These are phyloP conservation scores for Phialophora chinensis DNA, from an alignment of 2,329 filamentous ascomycete species.

Conservation along the genomic window DNA sequence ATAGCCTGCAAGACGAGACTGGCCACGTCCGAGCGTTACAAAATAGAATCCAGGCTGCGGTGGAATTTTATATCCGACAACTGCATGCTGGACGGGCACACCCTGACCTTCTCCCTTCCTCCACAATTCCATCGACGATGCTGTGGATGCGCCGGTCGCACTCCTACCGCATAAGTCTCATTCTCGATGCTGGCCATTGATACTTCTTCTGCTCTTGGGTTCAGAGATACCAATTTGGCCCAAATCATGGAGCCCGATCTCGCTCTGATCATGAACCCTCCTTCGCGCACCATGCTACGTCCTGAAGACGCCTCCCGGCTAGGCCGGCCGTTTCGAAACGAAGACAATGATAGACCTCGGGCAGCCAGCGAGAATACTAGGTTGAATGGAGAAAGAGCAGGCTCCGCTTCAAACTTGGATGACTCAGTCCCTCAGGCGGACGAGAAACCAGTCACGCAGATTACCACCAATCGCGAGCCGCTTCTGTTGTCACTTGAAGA, in stretches of 20 bases:
- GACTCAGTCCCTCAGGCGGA: slow-evolving; percentile 25
- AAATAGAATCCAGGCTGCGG: slow-evolving; percentile 1
- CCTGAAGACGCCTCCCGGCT: slow-evolving; percentile 34
- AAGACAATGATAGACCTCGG: slow-evolving; percentile 32
- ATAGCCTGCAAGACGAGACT: background rate
- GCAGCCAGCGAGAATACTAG: slow-evolving; percentile 32
- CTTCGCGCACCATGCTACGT: slow-evolving; percentile 24
- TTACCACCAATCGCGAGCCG: slow-evolving; percentile 15
- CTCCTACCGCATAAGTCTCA: slow-evolving; percentile 19
- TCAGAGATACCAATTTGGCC: slow-evolving; percentile 29
- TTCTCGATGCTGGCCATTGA: slow-evolving; percentile 36
- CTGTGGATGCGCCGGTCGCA: slow-evolving; percentile 30
- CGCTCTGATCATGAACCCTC: slow-evolving; percentile 16
- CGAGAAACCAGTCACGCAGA: slow-evolving; percentile 14
- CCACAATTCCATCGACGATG: slow-evolving; percentile 20
- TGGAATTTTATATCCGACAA: background rate
- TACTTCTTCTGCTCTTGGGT: slow-evolving; percentile 28
- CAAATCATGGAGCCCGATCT: slow-evolving; percentile 35
- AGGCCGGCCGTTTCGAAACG: slow-evolving; percentile 32
- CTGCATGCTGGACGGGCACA: background rate
- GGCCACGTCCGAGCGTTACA: background rate
- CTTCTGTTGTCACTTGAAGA: slow-evolving; percentile 49
- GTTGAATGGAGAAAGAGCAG: slow-evolving; percentile 27
- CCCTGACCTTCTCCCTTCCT: background rate
- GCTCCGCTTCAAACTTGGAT: slow-evolving; percentile 16